Percentiles rank a stretch among this genome's conserved stretches.
Conservation (phyloP, 805 yeast species). For the Schizosaccharomyces cryophilus region DNA sequence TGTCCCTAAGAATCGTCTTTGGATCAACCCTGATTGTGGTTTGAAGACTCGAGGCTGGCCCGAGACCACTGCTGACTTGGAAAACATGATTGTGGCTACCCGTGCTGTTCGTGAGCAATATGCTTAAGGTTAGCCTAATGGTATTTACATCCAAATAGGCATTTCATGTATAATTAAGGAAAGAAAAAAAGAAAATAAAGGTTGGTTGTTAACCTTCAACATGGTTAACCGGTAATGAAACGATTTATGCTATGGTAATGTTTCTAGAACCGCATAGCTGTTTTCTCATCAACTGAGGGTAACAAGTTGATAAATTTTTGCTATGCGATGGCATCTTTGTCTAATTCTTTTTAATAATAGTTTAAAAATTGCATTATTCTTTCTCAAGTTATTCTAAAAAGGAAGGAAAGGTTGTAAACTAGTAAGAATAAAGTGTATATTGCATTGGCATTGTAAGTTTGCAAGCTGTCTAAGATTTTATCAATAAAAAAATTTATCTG, state of each 20-base stretch:
- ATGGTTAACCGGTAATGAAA: neutral
- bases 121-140: neutral
- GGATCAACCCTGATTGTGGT: constrained; percentile 99
- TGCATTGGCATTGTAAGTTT: no score
- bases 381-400: no score
- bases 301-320: neutral
- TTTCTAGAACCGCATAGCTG: neutral
- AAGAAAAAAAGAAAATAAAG: neutral
- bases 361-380: no score
- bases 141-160: no score
- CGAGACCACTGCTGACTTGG: constrained; percentile 81
- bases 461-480: no score
- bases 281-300: constrained; percentile 2
- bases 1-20: constrained; percentile 92
- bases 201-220: constrained; percentile 1
- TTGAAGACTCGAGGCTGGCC: constrained; percentile 99
- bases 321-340: neutral
- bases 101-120: neutral
- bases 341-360: no score
- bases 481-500: no score
- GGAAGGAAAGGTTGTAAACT: no score
- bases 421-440: no score
- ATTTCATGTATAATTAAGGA: neutral
- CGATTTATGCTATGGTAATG: neutral
- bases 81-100: constrained; percentile 98